Percentiles rank a stretch among this genome's conserved stretches.
These are phyloP conservation scores for Tuber umbilicatum DNA, from an alignment of 495 filamentous ascomycete species.

Conservation along the genomic window DNA sequence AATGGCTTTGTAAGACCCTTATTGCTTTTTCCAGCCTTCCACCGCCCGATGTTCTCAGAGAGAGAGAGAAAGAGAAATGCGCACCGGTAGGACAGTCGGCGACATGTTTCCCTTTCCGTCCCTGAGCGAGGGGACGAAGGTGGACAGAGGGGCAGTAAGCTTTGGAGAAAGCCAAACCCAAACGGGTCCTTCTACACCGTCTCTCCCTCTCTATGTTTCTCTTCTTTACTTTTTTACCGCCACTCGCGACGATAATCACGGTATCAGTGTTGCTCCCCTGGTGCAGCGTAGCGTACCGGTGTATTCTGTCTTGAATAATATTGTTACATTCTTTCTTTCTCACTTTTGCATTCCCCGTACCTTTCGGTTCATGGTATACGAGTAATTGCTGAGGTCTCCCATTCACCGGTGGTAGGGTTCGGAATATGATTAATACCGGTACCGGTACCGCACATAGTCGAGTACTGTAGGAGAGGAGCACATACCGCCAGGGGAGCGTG, in stretches of 20 bases:
- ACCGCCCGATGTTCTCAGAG: not conserved
- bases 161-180: not conserved
- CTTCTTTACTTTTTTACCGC: not conserved
- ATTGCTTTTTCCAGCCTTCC: not conserved
- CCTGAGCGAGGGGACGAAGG: not conserved
- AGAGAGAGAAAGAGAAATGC: not conserved
- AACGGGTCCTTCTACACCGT: not conserved
- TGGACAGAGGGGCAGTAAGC: not conserved
- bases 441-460: no score
- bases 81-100: not conserved
- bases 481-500: not conserved
- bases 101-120: not conserved
- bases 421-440: not conserved
- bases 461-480: no score
- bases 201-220: not conserved
- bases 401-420: not conserved
- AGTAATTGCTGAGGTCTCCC: not conserved
- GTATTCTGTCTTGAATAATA: not conserved
- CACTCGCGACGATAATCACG: not conserved
- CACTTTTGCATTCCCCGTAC: not conserved
- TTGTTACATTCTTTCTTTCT: no score
- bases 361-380: not conserved
- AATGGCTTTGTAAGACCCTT: not conserved
- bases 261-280: not conserved
- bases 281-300: not conserved